phyloP scores from a whole-genome alignment of 108 stramenopile genomes.

The Schizochytrium sp. region DNA sequence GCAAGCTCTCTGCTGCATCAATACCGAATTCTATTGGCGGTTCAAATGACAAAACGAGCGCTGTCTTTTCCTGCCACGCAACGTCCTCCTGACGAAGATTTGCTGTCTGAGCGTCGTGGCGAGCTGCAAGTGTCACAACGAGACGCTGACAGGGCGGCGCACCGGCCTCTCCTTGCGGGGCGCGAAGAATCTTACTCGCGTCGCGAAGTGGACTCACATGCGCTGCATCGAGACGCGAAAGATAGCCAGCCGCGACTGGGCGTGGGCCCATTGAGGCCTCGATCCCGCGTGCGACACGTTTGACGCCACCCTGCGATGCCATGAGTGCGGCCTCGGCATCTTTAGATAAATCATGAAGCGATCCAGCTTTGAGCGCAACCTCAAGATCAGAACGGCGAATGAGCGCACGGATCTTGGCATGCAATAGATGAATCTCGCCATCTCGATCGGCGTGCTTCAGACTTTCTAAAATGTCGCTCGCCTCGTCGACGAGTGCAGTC shows the following conservation, averaged over 20 bases:
- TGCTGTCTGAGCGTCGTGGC: background rate
- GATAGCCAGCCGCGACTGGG: background rate
- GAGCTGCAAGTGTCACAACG: background rate
- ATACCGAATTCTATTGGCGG: background rate
- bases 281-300: background rate
- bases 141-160: background rate
- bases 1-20: background rate
- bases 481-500: background rate
- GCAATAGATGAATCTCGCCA: background rate
- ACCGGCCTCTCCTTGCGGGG: background rate
- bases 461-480: background rate
- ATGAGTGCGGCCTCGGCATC: background rate
- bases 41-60: background rate
- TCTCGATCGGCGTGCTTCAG: background rate
- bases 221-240: background rate
- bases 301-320: background rate
- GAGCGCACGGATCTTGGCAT: background rate
- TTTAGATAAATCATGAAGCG: background rate
- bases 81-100: background rate
- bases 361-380: background rate
- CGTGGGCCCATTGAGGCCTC: background rate
- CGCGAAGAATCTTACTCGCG: background rate
- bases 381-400: background rate
- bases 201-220: background rate
- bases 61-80: background rate